phyloP scores from a whole-genome alignment of 225 moss, liverwort and hornwort genomes.

The Marchantia paleacea region DNA sequence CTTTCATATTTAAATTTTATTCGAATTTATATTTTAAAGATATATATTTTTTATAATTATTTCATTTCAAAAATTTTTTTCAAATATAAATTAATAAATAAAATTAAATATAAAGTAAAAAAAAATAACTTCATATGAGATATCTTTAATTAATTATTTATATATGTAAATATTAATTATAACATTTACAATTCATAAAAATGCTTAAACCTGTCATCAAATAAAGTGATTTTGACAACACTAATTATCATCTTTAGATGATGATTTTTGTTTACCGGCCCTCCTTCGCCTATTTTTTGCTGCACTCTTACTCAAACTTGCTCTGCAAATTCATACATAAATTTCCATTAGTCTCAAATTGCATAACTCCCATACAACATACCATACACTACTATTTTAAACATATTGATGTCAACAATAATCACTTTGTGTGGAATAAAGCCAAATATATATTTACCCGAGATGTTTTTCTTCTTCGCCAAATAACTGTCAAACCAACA shows the following conservation, averaged over 20 bases:
- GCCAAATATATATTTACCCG: slow-evolving; percentile 39
- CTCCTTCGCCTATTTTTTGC: slow-evolving; percentile 88
- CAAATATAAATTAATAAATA: too few relatives aligned
- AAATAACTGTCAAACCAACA: slow-evolving; percentile 52
- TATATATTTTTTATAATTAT: too few relatives aligned
- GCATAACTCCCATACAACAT: background rate
- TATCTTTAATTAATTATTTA: too few relatives aligned
- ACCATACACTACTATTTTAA: background rate
- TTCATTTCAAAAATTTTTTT: too few relatives aligned
- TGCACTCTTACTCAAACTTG: slow-evolving; percentile 84
- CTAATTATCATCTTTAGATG: slow-evolving; percentile 1
- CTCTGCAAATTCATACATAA: slow-evolving; percentile 18
- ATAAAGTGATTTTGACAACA: too few relatives aligned
- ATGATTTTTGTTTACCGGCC: slow-evolving; percentile 67
- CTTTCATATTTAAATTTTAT: too few relatives aligned
- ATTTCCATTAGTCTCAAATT: background rate
- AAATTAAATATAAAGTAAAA: too few relatives aligned
- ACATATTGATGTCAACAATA: background rate
- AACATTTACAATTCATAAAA: too few relatives aligned
- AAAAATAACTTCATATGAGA: too few relatives aligned
- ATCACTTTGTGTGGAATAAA: background rate
- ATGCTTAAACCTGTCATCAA: too few relatives aligned
- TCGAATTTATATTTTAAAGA: too few relatives aligned
- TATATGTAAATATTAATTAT: too few relatives aligned
- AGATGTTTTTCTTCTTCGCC: slow-evolving; percentile 67